Evolutionary conservation across 805 yeast genomes (phyloP).

Genomic region (Wickerhamiella vanderwaltii): DNA sequence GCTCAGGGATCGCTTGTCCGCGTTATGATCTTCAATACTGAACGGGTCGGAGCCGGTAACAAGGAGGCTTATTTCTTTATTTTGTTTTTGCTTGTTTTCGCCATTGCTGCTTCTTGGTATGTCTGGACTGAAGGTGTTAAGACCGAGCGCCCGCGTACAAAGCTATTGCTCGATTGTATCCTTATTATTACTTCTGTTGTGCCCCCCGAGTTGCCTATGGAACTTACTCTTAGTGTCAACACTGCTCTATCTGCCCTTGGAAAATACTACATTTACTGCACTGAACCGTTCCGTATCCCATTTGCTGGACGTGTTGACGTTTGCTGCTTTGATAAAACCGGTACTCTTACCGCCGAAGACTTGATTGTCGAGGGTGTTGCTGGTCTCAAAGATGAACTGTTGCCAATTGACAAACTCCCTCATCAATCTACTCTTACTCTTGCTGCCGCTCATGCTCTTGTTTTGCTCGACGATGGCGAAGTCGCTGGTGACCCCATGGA

Average conservation of each 20-base stretch:
- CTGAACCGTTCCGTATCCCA: slow-evolving; percentile 97
- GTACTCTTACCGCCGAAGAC: slow-evolving; percentile 95
- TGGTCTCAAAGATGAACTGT: slow-evolving; percentile 54
- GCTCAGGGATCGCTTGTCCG: slow-evolving; percentile 95
- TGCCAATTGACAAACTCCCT: slow-evolving; percentile 52
- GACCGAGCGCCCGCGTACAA: slow-evolving; percentile 91
- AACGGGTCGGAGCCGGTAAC: slow-evolving; percentile 91
- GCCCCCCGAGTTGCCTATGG: slow-evolving; percentile 99
- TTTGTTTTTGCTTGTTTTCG: slow-evolving; percentile 77
- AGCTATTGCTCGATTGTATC: slow-evolving; percentile 88
- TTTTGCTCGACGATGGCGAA: slow-evolving; percentile 88
- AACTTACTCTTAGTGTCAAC: slow-evolving; percentile 95
- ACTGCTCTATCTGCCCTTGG: slow-evolving; percentile 76
- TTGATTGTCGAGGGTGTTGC: slow-evolving; percentile 93
- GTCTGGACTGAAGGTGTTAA: slow-evolving; percentile 97
- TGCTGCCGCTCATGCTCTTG: slow-evolving; percentile 95
- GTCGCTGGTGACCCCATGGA: slow-evolving; percentile 99
- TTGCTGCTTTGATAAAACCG: slow-evolving; percentile 97
- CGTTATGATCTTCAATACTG: slow-evolving; percentile 94
- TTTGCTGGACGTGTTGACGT: slow-evolving; percentile 96
- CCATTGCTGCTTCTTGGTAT: slow-evolving; percentile 91
- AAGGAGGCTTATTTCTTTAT: slow-evolving; percentile 89
- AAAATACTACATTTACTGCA: slow-evolving; percentile 84
- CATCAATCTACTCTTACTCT: slow-evolving; percentile 54
- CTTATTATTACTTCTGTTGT: slow-evolving; percentile 94